These are phyloP conservation scores for Cornus controversa DNA, from an alignment of 148 eudicot genomes.

Conservation along the genomic window DNA sequence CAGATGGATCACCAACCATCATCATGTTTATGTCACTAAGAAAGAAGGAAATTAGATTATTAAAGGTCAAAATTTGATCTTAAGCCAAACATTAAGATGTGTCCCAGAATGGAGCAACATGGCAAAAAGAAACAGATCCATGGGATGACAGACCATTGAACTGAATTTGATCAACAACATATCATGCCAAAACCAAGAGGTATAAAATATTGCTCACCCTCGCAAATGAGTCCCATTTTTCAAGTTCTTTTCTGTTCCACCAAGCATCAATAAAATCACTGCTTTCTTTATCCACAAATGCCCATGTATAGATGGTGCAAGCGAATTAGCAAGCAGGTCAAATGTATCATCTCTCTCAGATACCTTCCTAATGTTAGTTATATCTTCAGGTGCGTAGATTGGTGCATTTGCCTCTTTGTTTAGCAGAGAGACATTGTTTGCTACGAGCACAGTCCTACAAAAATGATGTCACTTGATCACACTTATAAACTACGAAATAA, in stretches of 20 bases:
- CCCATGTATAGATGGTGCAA: slow-evolving; percentile 98
- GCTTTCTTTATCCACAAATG: slow-evolving; percentile 98
- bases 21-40: slow-evolving; percentile 97
- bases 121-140: not conserved
- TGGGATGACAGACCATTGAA: not conserved
- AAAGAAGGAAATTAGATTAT: slow-evolving; percentile 7
- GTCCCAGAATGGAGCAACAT: not conserved
- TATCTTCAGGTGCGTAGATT: slow-evolving; percentile 68
- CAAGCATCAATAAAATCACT: slow-evolving; percentile 83
- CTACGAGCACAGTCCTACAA: slow-evolving; percentile 90
- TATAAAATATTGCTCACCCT: slow-evolving; percentile 58
- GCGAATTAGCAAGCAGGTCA: slow-evolving; percentile 79
- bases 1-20: slow-evolving; percentile 99
- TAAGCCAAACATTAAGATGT: slow-evolving; percentile 1
- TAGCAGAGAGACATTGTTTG: slow-evolving; percentile 84
- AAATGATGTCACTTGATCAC: slow-evolving; percentile 9
- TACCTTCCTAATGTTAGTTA: slow-evolving; percentile 71
- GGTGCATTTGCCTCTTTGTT: slow-evolving; percentile 95
- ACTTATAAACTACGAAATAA: not conserved
- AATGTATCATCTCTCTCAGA: slow-evolving; percentile 78
- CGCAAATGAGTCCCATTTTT: slow-evolving; percentile 96
- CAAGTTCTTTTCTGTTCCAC: slow-evolving; percentile 93
- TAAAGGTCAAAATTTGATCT: slow-evolving; percentile 3
- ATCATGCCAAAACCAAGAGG: not conserved
- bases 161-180: not conserved